Conservation (phyloP, 2,329 filamentous ascomycete genomes). For the Fusarium oxysporum region DNA sequence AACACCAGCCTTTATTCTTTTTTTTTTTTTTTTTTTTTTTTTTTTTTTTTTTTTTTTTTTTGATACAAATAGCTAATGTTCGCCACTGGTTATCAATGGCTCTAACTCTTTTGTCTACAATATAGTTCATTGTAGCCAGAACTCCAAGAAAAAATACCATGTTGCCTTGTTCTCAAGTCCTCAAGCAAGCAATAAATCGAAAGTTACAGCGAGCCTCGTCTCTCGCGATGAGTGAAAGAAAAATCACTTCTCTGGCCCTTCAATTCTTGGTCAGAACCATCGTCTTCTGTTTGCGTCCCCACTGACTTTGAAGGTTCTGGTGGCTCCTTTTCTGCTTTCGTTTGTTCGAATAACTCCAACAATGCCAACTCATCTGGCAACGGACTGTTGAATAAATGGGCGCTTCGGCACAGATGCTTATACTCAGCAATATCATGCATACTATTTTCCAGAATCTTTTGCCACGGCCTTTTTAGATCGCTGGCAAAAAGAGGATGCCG, state of each 20-base stretch:
- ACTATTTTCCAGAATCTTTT: conserved; percentile 38
- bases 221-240: conserved; percentile 12
- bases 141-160: conserved; percentile 5
- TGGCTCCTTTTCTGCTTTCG: background rate
- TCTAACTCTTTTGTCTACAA: conserved; percentile 23
- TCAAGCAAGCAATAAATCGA: background rate
- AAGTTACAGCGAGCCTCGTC: conserved; percentile 36
- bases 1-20: background rate
- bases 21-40: background rate
- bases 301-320: background rate
- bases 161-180: background rate
- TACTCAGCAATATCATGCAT: conserved; percentile 46
- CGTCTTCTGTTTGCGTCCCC: background rate
- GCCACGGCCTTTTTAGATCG: conserved; percentile 45
- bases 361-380: conserved; percentile 35
- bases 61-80: background rate
- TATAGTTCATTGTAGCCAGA: conserved; percentile 16
- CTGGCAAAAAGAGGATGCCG: conserved; percentile 39
- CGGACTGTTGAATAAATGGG: conserved; percentile 20
- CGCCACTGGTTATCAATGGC: conserved; percentile 2
- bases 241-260: background rate
- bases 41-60: background rate
- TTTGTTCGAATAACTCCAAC: conserved; percentile 37
- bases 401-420: conserved; percentile 32
- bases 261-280: background rate